These are phyloP conservation scores for Rosa multiflora DNA, from an alignment of 306 rosid species.

Conservation along the genomic window DNA sequence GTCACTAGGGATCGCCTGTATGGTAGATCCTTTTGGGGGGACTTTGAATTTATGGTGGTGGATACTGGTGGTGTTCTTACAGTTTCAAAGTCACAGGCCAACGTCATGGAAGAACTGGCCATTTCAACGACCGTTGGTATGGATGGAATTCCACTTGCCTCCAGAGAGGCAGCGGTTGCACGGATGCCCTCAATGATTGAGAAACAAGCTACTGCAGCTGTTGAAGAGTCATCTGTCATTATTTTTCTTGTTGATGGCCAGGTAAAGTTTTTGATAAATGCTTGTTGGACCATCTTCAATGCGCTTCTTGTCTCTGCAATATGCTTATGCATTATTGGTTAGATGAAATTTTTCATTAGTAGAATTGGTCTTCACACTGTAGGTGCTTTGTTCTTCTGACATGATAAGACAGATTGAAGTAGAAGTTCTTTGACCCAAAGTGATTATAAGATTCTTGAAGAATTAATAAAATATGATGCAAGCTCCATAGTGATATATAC, in stretches of 20 bases:
- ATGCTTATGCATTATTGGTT: slow-evolving; percentile 7
- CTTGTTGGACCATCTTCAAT: slow-evolving; percentile 6
- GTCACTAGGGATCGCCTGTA: slow-evolving; percentile 95
- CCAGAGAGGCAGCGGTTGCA: slow-evolving; percentile 91
- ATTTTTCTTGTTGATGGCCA: slow-evolving; percentile 89
- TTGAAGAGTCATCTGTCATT: slow-evolving; percentile 87
- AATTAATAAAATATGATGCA: background rate
- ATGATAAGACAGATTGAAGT: background rate
- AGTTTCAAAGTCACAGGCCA: slow-evolving; percentile 72
- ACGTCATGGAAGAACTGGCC: slow-evolving; percentile 83
- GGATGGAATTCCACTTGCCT: slow-evolving; percentile 93
- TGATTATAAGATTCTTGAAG: background rate
- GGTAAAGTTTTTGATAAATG: slow-evolving; percentile 41
- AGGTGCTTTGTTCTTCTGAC: background rate
- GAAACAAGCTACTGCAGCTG: slow-evolving; percentile 86
- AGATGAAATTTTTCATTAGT: background rate
- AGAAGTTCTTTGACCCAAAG: background rate
- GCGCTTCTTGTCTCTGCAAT: background rate
- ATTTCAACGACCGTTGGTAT: slow-evolving; percentile 85
- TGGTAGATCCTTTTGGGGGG: slow-evolving; percentile 94
- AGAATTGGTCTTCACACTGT: background rate
- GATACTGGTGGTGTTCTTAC: slow-evolving; percentile 95
- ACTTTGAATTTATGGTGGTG: slow-evolving; percentile 83
- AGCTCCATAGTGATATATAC: background rate
- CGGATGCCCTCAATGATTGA: slow-evolving; percentile 99